Base-by-base conservation (phyloP, 345 rosid genomes). In the Citrus unshiu region DNA sequence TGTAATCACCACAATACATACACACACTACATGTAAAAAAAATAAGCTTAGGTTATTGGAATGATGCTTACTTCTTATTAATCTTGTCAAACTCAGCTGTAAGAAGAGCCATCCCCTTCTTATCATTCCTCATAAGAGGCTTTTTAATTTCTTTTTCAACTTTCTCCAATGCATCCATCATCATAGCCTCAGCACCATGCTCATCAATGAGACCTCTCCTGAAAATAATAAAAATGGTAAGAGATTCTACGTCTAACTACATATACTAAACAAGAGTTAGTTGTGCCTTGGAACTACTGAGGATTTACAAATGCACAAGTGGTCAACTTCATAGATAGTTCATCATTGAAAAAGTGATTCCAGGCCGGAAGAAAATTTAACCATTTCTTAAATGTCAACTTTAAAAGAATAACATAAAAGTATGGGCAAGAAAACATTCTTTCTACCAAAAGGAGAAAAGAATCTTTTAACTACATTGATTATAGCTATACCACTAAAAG, bases 91-190 rank as follows among this genome's bases (percentile, higher is more conserved):
- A 97, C 69, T 97, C 99, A 24, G 93, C 92, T 84, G 81, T 71
- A 37, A 97, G 89, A 86, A 94, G 91, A 76, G 92, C 87, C 98
- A 94, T 94, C 81, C 89, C 94, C 85, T 92, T 89, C 95, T 93
- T 89, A 79, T 97, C 99, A 54, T 86, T 79, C 89, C 98, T 92
- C 95, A 97, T 72, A 57, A 97, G 95, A 86, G 98, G 98, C 81
- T 93, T 92, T 89, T 97, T 94, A 34, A 93, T 87, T 74, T 97
- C 96, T 39, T 89, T 92, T 73, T 97, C 99, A 72, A 94, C 90
- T 84, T 97, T 97, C 73, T 94, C 99, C 82, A 97, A 77, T 68
- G 98, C 98, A 79, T 92, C 97, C 79, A 97, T 89, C 97, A 93
- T 94, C 99, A 93, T 89, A 75, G 90, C 90, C 90, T 97, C 99